These are phyloP conservation scores for Helicostylum pulchrum DNA, from an alignment of 192 early-diverging fungal genomes.

Conservation along the genomic window DNA sequence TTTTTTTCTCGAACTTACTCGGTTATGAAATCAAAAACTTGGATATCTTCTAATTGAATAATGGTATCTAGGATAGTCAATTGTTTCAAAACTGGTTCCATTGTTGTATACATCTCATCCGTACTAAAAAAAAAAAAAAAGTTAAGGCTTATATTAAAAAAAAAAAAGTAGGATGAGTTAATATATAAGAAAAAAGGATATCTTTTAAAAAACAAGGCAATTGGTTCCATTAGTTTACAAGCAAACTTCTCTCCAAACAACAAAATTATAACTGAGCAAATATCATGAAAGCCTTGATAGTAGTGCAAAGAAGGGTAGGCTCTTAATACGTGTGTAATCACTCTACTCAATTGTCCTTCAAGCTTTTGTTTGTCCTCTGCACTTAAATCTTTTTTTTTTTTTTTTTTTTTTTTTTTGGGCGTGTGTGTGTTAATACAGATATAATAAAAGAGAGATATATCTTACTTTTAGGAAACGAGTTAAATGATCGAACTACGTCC, in stretches of 20 bases:
- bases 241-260: slow-evolving; percentile 42
- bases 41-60: slow-evolving; percentile 41
- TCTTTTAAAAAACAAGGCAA: slow-evolving; percentile 54
- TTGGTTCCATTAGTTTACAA: slow-evolving; percentile 36
- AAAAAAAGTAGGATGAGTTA: background rate
- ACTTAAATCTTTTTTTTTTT: slow-evolving; percentile 16
- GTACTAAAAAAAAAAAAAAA: slow-evolving; percentile 13
- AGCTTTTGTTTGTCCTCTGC: slow-evolving; percentile 36
- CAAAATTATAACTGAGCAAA: slow-evolving; percentile 45
- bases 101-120: slow-evolving; percentile 50
- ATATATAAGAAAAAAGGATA: slow-evolving; percentile 34
- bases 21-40: slow-evolving; percentile 41
- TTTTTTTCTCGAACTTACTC: slow-evolving; percentile 29
- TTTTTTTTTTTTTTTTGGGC: too few species aligned
- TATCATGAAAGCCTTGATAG: slow-evolving; percentile 59
- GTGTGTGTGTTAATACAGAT: background rate
- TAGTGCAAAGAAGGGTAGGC: slow-evolving; percentile 47
- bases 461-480: slow-evolving; percentile 36
- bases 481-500: slow-evolving; percentile 49
- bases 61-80: slow-evolving; percentile 40
- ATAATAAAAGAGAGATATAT: too few species aligned
- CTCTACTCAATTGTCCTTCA: slow-evolving; percentile 43
- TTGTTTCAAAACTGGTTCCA: slow-evolving; percentile 48
- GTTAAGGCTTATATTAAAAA: background rate
- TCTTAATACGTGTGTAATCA: slow-evolving; percentile 48